Conservation (phyloP, 805 yeast genomes). For the Hanseniaspora clermontiae region DNA sequence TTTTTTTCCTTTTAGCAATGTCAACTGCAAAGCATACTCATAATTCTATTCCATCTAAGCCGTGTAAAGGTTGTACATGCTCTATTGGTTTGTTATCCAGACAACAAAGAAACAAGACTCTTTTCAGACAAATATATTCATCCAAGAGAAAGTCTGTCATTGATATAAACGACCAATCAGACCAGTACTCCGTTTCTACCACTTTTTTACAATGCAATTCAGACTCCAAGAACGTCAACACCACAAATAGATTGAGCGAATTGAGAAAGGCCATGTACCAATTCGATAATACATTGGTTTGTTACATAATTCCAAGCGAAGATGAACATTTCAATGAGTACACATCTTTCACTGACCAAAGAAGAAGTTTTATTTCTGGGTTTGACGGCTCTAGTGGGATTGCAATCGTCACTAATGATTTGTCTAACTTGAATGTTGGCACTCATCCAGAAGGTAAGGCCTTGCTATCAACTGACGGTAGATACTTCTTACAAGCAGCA, state of each 20-base stretch:
- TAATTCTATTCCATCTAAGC: constrained; percentile 29
- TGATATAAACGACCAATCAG: constrained; percentile 21
- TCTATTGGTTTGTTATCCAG: constrained; percentile 71
- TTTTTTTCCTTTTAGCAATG: not conserved
- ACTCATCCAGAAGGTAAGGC: constrained; percentile 46
- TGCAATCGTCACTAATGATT: constrained; percentile 59
- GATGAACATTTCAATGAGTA: constrained; percentile 93
- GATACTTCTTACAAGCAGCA: constrained; percentile 85
- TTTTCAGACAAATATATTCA: constrained; percentile 32
- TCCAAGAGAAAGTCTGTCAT: not conserved
- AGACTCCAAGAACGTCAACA: constrained; percentile 35
- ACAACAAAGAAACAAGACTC: constrained; percentile 44
- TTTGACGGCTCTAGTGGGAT: constrained; percentile 91
- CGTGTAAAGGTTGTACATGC: constrained; percentile 68
- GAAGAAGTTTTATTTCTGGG: constrained; percentile 72
- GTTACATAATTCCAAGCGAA: constrained; percentile 72
- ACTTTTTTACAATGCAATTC: constrained; percentile 23
- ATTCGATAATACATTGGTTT: constrained; percentile 40
- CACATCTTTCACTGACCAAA: constrained; percentile 65
- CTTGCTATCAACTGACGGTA: constrained; percentile 81
- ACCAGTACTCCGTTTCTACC: constrained; percentile 30
- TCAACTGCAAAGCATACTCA: constrained; percentile 15
- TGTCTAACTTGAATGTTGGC: constrained; percentile 30
- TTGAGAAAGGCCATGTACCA: constrained; percentile 55
- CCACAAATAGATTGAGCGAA: constrained; percentile 45